Conservation (phyloP, 2,329 filamentous ascomycete genomes). For the Furcasterigmium furcatum region DNA sequence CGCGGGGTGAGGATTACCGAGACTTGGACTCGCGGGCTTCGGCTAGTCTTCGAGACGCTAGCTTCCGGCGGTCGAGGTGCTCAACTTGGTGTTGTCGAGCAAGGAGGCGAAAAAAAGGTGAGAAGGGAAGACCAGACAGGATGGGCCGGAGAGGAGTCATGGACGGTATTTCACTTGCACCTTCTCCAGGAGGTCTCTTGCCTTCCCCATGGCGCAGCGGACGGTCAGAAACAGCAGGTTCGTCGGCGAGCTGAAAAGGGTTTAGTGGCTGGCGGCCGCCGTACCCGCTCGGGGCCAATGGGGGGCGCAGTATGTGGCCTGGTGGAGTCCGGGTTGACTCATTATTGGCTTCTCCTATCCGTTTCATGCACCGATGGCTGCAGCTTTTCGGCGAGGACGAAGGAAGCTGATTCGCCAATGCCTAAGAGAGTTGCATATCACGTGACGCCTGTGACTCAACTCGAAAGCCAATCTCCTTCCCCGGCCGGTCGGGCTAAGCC, state of each 20-base stretch:
- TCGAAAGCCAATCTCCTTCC: neutral
- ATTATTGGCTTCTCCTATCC: slow-evolving; percentile 23
- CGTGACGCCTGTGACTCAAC: slow-evolving; percentile 11
- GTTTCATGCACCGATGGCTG: slow-evolving; percentile 20
- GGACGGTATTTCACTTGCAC: slow-evolving; percentile 18
- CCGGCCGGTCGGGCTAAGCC: neutral
- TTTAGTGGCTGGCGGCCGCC: slow-evolving; percentile 20
- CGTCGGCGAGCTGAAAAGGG: slow-evolving; percentile 39
- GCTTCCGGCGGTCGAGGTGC: neutral
- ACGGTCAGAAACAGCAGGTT: slow-evolving; percentile 15
- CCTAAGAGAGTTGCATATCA: slow-evolving; percentile 11
- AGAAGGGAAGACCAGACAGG: neutral
- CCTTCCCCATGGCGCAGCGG: slow-evolving; percentile 13
- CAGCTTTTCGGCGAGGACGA: slow-evolving; percentile 29
- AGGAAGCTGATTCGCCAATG: slow-evolving; percentile 27
- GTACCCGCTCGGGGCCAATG: slow-evolving; percentile 21
- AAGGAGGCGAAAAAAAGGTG: slow-evolving; percentile 3
- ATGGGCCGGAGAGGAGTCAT: slow-evolving; percentile 14
- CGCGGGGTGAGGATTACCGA: too few relatives aligned
- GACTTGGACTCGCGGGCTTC: too few relatives aligned
- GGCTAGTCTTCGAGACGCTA: neutral
- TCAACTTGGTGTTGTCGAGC: too few relatives aligned
- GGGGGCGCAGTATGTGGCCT: neutral
- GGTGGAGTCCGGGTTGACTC: neutral
- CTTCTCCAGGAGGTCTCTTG: slow-evolving; percentile 4